Evolutionary conservation across 2,329 filamentous ascomycete species (phyloP), one percentile per base, ranked within the genome.

Genomic region (Aspergillus caelatus): DNA sequence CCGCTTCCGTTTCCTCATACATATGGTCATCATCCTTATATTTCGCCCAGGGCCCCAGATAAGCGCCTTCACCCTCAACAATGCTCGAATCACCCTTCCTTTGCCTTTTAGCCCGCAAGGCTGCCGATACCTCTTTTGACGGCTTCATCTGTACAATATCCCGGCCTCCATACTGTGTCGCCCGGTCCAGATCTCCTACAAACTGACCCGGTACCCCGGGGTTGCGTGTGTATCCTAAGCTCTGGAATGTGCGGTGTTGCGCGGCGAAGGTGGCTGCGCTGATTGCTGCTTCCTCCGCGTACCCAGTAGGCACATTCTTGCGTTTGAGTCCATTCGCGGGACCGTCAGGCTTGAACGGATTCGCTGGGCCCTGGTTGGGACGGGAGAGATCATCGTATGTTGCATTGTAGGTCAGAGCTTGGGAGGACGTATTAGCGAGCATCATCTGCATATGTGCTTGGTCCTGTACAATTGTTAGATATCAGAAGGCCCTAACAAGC

Each of bases 21-120:
- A 87, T 82, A 68, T 93, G 90, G 71, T 91, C 90, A 67, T 94
- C 88, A 57, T 89, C 83, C 67, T 88, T 84, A 74, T 96, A 97
- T 75, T 86, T 89, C 10, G 95, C 96, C 96, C 96, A 99, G 0
- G 95, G 96, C 0, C 96, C 96, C 43, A 96, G 86, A 78, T 99
- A 99, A 53, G 93, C 90, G 60, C 90, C 90, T 9, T 93, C 89
- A 0, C 95, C 95, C 72, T 97, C 94, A 0, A 94, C 90, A 45
- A 97, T 85, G 21, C 89, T 88, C 48, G 93, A 88, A 75, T 94
- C 89, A 55, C 95, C 95, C 74, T 95, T 97, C 69, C 83, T 88
- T 78, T 98, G 93, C 65, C 95, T 85, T 70, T 89, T 91, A n/a
- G 89, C 83, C 55, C 90, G 84, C 77, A 93, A 81, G 63, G 82